These are phyloP conservation scores for grape (Vitis vinifera) DNA, from an alignment of 164 flowering plant genomes.

Conservation along the genomic window ASM3070453v1 NC_081806.1:8633001-8633500, in stretches of 20 bases:
- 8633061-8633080: neutral
- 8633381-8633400: neutral
- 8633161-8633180: too few species aligned
- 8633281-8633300: constrained; percentile 94
- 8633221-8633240: constrained; percentile 70
- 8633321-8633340: constrained; percentile 52
- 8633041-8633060: neutral
- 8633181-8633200: neutral
- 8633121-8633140: neutral
- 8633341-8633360: constrained; percentile 4
- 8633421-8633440: constrained; percentile 63
- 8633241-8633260: constrained; percentile 94
- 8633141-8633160: constrained; percentile 1
- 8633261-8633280: constrained; percentile 91
- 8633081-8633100: neutral
- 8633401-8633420: constrained; percentile 38
- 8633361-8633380: neutral
- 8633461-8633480: constrained; percentile 83
- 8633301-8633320: constrained; percentile 76
- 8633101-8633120: neutral
- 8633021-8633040: neutral
- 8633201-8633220: constrained; percentile 17
- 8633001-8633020: neutral
- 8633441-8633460: constrained; percentile 90
- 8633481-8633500: constrained; percentile 91